A percentile compares a stretch with the other conserved stretches of the same genome.
Evolutionary conservation across 2,329 filamentous ascomycete species (phyloP).

Genomic region (Aspergillus thermomutatus): DNA sequence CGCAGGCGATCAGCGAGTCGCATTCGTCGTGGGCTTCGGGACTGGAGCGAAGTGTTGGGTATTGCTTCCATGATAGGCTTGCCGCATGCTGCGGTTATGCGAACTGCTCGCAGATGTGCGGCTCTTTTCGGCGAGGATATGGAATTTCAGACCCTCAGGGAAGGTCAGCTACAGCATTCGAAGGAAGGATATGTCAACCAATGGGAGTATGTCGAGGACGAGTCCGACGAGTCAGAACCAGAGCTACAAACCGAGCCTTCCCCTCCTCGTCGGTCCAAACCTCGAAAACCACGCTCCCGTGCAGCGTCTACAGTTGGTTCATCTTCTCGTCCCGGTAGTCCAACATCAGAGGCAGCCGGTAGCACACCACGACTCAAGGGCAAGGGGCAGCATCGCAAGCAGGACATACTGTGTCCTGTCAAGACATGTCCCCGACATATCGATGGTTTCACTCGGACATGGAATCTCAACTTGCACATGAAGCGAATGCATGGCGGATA

Average conservation of each 20-base stretch:
- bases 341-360: conserved; percentile 6
- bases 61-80: conserved; percentile 74
- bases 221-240: conserved; percentile 18
- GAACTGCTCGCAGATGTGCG: conserved; percentile 71
- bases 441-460: conserved; percentile 33
- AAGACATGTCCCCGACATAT: conserved; percentile 25
- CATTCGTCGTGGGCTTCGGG: conserved; percentile 48
- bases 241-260: not conserved
- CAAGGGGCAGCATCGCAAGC: conserved; percentile 26
- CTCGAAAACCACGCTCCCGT: conserved; percentile 7
- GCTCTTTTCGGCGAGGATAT: conserved; percentile 72
- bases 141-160: conserved; percentile 56
- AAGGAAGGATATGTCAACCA: conserved; percentile 18
- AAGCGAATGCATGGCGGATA: conserved; percentile 29
- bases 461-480: conserved; percentile 38
- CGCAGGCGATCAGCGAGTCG: conserved; percentile 7
- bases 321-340: conserved; percentile 11
- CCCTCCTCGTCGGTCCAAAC: conserved; percentile 2
- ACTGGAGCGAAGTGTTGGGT: conserved; percentile 84
- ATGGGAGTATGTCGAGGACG: conserved; percentile 33
- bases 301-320: conserved; percentile 8
- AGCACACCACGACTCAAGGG: conserved; percentile 9
- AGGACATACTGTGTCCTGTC: conserved; percentile 31
- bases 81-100: conserved; percentile 59
- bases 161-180: conserved; percentile 26